Percentiles rank a stretch among this genome's conserved stretches.
phyloP scores from a whole-genome alignment of 257 asterid genomes.

The Ligustrum vulgare region DNA sequence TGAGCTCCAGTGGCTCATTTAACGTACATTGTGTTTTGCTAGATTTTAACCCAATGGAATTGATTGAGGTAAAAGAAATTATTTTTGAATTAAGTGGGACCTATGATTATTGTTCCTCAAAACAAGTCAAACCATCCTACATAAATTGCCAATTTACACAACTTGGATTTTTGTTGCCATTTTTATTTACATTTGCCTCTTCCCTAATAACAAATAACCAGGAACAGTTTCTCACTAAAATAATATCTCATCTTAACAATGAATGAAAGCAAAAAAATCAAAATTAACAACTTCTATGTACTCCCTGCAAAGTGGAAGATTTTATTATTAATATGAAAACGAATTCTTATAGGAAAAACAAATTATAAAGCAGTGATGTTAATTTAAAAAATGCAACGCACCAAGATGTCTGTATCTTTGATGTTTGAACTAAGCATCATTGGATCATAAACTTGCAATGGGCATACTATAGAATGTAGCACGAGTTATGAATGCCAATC shows the following conservation, averaged over 20 bases:
- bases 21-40: background rate
- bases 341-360: background rate
- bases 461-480: slow-evolving; percentile 75
- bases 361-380: background rate
- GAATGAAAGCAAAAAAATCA: too few species aligned
- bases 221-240: background rate
- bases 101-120: background rate
- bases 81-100: background rate
- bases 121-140: too few species aligned
- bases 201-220: background rate
- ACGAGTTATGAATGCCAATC: slow-evolving; percentile 56
- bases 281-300: too few species aligned
- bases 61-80: background rate
- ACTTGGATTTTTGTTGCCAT: background rate
- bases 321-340: too few species aligned
- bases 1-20: background rate
- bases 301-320: too few species aligned
- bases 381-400: background rate
- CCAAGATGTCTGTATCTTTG: background rate
- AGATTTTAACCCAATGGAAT: background rate
- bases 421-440: background rate
- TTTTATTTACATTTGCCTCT: background rate
- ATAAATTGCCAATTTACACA: background rate
- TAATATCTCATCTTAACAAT: background rate
- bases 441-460: slow-evolving; percentile 58